Evolutionary conservation across 2,329 filamentous ascomycete species (phyloP).

Genomic region (Aspergillus bombycis): DNA sequence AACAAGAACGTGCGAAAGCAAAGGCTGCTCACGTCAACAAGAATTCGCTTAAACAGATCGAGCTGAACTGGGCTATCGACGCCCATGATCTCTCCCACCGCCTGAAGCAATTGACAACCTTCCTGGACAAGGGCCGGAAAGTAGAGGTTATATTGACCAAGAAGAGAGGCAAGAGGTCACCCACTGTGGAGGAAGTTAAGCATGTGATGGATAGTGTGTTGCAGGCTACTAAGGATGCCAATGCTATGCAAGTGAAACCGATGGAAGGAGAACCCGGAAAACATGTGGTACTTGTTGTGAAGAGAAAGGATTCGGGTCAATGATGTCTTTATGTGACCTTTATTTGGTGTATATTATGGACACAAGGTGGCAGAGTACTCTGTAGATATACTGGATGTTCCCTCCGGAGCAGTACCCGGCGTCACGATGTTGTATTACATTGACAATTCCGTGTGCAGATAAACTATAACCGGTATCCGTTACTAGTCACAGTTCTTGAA

Average conservation of each 20-base stretch:
- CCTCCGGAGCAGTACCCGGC: not conserved
- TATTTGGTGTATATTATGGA: constrained; percentile 18
- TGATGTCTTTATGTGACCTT: not conserved
- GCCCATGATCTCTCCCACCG: constrained; percentile 73
- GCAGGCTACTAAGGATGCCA: constrained; percentile 47
- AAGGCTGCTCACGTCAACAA: constrained; percentile 44
- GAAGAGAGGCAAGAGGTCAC: constrained; percentile 65
- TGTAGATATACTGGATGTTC: not conserved
- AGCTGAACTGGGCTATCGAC: constrained; percentile 87
- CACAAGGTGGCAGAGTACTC: not conserved
- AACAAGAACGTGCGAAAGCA: constrained; percentile 46
- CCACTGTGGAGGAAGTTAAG: constrained; percentile 64
- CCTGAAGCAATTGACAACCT: constrained; percentile 67
- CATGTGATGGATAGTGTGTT: constrained; percentile 58
- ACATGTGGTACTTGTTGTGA: constrained; percentile 40
- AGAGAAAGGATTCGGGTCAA: constrained; percentile 31
- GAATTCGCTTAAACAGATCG: constrained; percentile 70
- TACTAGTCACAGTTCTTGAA: not conserved
- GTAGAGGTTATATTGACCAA: constrained; percentile 74
- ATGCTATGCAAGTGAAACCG: constrained; percentile 43
- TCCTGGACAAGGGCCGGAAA: constrained; percentile 72
- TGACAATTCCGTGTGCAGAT: not conserved
- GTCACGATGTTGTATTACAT: not conserved
- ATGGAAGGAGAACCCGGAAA: constrained; percentile 48
- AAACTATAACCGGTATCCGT: no score